These are phyloP conservation scores for Cryptococcus deneoformans DNA, from an alignment of 1,284 basidiomycete genomes.

Conservation along the genomic window DNA sequence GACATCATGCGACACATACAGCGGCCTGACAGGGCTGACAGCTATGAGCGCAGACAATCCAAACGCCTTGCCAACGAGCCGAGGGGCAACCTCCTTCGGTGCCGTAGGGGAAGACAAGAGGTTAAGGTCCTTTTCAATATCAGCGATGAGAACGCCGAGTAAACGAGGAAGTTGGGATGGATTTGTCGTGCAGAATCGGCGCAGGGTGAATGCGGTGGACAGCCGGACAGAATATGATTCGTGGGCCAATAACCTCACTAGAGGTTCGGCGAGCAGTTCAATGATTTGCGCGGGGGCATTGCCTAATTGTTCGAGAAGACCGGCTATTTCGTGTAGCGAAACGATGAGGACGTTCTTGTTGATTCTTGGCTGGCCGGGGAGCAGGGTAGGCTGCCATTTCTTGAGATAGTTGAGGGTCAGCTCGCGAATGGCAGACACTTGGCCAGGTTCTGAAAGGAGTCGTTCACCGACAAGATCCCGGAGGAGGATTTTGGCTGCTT, in stretches of 20 bases:
- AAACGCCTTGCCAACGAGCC: slow-evolving; percentile 82
- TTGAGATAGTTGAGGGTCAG: slow-evolving; percentile 76
- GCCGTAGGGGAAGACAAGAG: slow-evolving; percentile 60
- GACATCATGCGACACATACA: slow-evolving; percentile 94
- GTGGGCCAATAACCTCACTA: slow-evolving; percentile 81
- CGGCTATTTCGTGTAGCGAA: slow-evolving; percentile 78
- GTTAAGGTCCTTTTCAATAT: slow-evolving; percentile 63
- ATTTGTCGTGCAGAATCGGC: slow-evolving; percentile 84
- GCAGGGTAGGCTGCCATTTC: slow-evolving; percentile 80
- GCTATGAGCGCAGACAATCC: slow-evolving; percentile 85
- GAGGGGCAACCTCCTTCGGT: slow-evolving; percentile 67
- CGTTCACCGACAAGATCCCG: slow-evolving; percentile 82
- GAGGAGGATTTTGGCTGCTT: slow-evolving; percentile 71
- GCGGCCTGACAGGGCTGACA: slow-evolving; percentile 77
- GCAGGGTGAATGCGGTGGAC: slow-evolving; percentile 79
- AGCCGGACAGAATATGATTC: slow-evolving; percentile 83
- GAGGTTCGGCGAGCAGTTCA: slow-evolving; percentile 81
- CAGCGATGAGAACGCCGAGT: slow-evolving; percentile 78
- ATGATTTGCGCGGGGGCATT: slow-evolving; percentile 87
- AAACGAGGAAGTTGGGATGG: slow-evolving; percentile 78
- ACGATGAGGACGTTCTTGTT: slow-evolving; percentile 69
- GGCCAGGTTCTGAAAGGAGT: slow-evolving; percentile 87
- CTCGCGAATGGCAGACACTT: slow-evolving; percentile 87
- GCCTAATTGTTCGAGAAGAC: slow-evolving; percentile 81
- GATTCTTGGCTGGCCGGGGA: slow-evolving; percentile 78